Percentiles rank a stretch among this genome's conserved stretches.
phyloP scores from a whole-genome alignment of 1,284 basidiomycete species.

The Gastroboletus turbinatus region DNA sequence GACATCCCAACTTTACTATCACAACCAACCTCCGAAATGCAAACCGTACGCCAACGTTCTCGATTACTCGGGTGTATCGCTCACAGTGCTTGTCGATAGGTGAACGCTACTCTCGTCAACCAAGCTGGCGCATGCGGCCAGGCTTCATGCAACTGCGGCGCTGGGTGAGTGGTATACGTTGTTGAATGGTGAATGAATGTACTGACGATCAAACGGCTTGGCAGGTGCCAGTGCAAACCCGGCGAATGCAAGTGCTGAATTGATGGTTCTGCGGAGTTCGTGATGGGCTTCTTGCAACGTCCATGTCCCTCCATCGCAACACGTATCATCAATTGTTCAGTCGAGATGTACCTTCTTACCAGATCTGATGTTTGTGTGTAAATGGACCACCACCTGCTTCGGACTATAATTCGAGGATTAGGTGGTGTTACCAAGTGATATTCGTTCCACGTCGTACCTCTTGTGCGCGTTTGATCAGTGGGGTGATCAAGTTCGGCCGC shows the following conservation, averaged over 20 bases:
- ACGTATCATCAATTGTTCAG: background rate
- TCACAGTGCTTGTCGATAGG: background rate
- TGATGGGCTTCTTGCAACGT: background rate
- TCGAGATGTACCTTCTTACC: background rate
- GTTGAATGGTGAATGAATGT: background rate
- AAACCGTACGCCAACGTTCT: background rate
- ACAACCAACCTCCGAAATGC: background rate
- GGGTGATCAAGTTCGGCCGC: background rate
- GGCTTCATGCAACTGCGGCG: constrained; percentile 1
- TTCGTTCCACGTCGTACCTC: background rate
- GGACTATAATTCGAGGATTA: background rate
- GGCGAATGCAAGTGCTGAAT: constrained; percentile 16
- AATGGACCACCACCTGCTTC: background rate
- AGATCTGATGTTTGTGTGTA: background rate
- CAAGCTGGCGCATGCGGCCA: constrained; percentile 2
- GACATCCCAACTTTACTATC: background rate
- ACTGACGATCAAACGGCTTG: background rate
- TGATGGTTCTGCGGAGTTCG: too few relatives aligned
- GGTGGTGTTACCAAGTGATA: background rate
- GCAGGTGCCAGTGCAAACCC: constrained; percentile 19
- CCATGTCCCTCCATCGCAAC: background rate
- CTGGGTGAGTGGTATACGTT: background rate
- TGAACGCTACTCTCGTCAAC: constrained; percentile 3
- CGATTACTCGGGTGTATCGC: background rate
- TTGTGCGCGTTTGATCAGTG: background rate